Evolutionary conservation across 257 asterid genomes (phyloP).

Genomic region (Linderniella brevidens): DNA sequence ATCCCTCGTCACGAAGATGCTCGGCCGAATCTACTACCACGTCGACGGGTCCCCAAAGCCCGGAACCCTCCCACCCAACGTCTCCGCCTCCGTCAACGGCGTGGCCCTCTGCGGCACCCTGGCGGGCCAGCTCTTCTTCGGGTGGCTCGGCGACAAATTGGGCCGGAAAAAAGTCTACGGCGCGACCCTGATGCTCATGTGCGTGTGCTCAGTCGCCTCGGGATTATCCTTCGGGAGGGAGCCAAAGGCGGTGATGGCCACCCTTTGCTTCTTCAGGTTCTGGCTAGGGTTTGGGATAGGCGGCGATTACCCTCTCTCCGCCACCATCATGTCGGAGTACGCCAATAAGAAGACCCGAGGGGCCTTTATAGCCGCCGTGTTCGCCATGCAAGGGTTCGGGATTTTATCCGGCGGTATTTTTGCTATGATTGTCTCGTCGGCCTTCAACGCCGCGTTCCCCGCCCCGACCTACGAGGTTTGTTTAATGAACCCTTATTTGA

Average conservation of each 20-base stretch:
- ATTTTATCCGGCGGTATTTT: constrained; percentile 26
- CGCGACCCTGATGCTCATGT: constrained; percentile 24
- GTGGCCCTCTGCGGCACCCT: constrained; percentile 27
- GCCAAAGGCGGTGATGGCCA: constrained; percentile 23
- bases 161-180: constrained; percentile 1
- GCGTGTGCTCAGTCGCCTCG: constrained; percentile 24
- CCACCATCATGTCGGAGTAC: constrained; percentile 41
- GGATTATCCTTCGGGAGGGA: constrained; percentile 27
- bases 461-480: constrained; percentile 20
- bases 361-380: constrained; percentile 32
- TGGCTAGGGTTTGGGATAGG: constrained; percentile 42
- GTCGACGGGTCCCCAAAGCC: constrained; percentile 20
- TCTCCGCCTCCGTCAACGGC: constrained; percentile 32
- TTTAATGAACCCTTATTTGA: too few species aligned
- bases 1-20: constrained; percentile 33
- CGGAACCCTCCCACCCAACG: constrained; percentile 31
- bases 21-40: constrained; percentile 30
- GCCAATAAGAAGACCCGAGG: constrained; percentile 9
- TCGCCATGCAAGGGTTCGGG: constrained; percentile 40
- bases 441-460: constrained; percentile 11
- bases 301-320: constrained; percentile 39
- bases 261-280: constrained; percentile 34
- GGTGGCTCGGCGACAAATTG: too few species aligned
- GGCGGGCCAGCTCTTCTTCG: constrained; percentile 11
- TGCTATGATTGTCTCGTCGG: constrained; percentile 18